Percentiles rank a stretch among this genome's conserved stretches.
Evolutionary conservation across 495 filamentous ascomycete genomes (phyloP).

Genomic region (Arthonia radiata): DNA sequence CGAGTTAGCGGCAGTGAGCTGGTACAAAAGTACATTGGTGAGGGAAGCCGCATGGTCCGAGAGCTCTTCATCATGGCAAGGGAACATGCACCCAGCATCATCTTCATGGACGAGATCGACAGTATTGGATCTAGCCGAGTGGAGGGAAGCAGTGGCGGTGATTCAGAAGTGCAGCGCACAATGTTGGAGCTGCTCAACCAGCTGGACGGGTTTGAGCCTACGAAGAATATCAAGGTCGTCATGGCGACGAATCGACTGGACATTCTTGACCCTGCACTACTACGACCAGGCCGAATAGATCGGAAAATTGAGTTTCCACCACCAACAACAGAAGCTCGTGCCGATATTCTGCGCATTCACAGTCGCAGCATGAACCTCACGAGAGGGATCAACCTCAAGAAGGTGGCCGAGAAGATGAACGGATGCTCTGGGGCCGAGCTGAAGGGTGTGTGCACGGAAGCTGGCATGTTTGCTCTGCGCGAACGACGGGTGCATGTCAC

Average conservation of each 20-base stretch:
- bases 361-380: constrained; percentile 95
- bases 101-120: constrained; percentile 99
- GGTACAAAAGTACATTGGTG: constrained; percentile 98
- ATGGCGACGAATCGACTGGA: constrained; percentile 98
- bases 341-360: constrained; percentile 94
- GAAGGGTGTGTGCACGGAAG: constrained; percentile 92
- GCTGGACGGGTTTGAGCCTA: constrained; percentile 94
- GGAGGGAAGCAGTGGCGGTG: constrained; percentile 79
- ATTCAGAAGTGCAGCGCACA: constrained; percentile 98
- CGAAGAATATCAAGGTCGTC: constrained; percentile 99
- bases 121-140: constrained; percentile 94
- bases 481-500: constrained; percentile 94
- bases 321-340: constrained; percentile 82
- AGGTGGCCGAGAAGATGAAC: constrained; percentile 99
- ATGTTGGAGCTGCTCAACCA: constrained; percentile 97
- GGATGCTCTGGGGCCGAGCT: constrained; percentile 92
- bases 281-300: constrained; percentile 90
- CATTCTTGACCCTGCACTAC: constrained; percentile 81
- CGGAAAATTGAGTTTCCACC: constrained; percentile 99
- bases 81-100: constrained; percentile 97
- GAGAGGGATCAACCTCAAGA: constrained; percentile 86
- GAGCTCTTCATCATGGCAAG: constrained; percentile 98
- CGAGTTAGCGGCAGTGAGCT: constrained; percentile 86
- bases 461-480: constrained; percentile 89
- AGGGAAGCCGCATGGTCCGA: constrained; percentile 93